Evolutionary conservation across 805 yeast genomes (phyloP).

Genomic region (Saccharomycopsis sp.): DNA sequence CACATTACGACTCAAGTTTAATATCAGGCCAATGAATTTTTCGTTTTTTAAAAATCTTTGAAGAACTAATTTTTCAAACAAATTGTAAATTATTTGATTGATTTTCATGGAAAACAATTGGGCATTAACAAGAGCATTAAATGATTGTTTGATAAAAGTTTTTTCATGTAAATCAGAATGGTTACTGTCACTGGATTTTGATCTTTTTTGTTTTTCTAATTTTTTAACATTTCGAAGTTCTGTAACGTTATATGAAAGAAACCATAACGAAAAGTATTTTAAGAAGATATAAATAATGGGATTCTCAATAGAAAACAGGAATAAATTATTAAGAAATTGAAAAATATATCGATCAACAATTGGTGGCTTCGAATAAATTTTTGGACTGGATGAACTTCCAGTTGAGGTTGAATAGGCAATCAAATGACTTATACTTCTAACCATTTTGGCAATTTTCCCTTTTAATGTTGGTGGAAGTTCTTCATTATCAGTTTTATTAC

Average conservation of each 20-base stretch:
- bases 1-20: slow-evolving; percentile 26
- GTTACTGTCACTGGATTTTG: slow-evolving; percentile 2
- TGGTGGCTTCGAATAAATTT: slow-evolving; percentile 1
- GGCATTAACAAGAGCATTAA: slow-evolving; percentile 12
- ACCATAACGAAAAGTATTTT: slow-evolving; percentile 20
- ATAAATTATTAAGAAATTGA: slow-evolving; percentile 21
- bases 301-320: slow-evolving; percentile 21
- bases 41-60: slow-evolving; percentile 18
- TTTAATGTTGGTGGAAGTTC: slow-evolving; percentile 14
- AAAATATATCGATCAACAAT: slow-evolving; percentile 19
- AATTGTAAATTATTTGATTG: slow-evolving; percentile 20
- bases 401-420: slow-evolving; percentile 17
- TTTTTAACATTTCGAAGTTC: slow-evolving; percentile 9
- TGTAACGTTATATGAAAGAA: slow-evolving; percentile 13
- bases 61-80: slow-evolving; percentile 19
- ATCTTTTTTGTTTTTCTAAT: background rate
- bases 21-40: slow-evolving; percentile 18
- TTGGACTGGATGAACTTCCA: slow-evolving; percentile 1
- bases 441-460: slow-evolving; percentile 11
- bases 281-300: slow-evolving; percentile 26
- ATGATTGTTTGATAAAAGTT: slow-evolving; percentile 4
- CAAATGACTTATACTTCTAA: slow-evolving; percentile 12
- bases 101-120: slow-evolving; percentile 15
- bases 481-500: background rate
- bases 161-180: background rate